These are phyloP conservation scores for Geosmithia flava DNA, from an alignment of 2,329 filamentous ascomycete species.

Conservation along the genomic window DNA sequence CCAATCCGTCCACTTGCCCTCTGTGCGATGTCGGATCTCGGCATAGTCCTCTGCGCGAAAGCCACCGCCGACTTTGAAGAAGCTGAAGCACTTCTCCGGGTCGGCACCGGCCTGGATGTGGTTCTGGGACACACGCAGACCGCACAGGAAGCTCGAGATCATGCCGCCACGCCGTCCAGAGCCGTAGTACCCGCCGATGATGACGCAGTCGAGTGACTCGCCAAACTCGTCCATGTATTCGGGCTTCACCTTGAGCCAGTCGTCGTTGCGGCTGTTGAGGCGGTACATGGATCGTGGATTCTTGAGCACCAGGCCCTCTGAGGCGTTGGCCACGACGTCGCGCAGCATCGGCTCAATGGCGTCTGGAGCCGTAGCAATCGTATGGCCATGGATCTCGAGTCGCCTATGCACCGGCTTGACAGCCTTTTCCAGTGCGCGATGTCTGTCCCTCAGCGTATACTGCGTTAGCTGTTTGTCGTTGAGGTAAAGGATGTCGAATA, in stretches of 20 bases:
- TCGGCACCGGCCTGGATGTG: conserved; percentile 46
- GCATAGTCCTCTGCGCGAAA: conserved; percentile 78
- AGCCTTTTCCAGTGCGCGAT: conserved; percentile 59
- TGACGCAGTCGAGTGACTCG: conserved; percentile 78
- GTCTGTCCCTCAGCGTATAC: conserved; percentile 74
- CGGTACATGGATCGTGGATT: conserved; percentile 80
- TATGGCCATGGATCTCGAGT: conserved; percentile 70
- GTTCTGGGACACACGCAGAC: conserved; percentile 62
- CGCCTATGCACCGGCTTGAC: conserved; percentile 60
- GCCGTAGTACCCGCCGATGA: conserved; percentile 89
- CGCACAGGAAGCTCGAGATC: conserved; percentile 83
- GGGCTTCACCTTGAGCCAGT: conserved; percentile 98
- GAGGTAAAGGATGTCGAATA: conserved; percentile 86
- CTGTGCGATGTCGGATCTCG: conserved; percentile 68
- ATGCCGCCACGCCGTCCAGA: conserved; percentile 73
- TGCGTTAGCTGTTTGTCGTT: conserved; percentile 71
- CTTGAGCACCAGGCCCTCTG: conserved; percentile 86
- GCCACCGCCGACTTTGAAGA: conserved; percentile 96
- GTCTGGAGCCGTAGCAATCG: conserved; percentile 50
- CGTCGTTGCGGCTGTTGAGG: conserved; percentile 80
- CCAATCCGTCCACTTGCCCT: conserved; percentile 88
- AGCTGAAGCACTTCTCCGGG: conserved; percentile 75
- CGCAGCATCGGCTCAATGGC: conserved; percentile 72
- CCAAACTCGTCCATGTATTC: conserved; percentile 98
- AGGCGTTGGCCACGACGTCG: conserved; percentile 73